phyloP scores from a whole-genome alignment of 2,329 filamentous ascomycete species.

The Diaporthe ampelina region DNA sequence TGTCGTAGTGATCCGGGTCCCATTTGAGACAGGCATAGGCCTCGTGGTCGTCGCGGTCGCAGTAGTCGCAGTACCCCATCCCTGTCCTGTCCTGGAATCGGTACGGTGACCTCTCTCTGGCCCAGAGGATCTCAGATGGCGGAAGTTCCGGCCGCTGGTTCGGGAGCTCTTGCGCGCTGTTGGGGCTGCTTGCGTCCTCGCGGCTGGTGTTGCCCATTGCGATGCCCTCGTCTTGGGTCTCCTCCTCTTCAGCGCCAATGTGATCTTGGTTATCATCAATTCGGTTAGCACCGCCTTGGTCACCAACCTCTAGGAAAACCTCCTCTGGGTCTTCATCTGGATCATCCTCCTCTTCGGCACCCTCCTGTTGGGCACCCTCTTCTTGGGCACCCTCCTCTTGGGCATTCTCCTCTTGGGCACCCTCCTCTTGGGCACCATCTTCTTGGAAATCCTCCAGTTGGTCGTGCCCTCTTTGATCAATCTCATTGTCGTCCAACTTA shows the following conservation, averaged over 20 bases:
- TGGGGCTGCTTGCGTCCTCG: not conserved
- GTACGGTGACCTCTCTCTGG: not conserved
- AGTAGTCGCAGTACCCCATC: conserved; percentile 33
- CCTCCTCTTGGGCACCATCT: no score
- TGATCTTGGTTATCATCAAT: not conserved
- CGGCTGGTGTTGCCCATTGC: not conserved
- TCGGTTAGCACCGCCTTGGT: no score
- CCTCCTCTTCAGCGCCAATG: not conserved
- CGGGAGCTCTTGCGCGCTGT: no score
- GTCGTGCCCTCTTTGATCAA: no score
- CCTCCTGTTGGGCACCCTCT: no score
- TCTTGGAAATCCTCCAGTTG: no score
- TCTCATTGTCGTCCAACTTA: not conserved
- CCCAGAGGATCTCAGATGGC: not conserved
- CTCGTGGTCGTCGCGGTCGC: conserved; percentile 31
- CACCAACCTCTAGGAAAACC: no score
- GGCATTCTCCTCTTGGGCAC: no score
- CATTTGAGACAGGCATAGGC: conserved; percentile 26
- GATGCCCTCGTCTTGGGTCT: not conserved
- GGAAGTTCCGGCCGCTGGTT: not conserved
- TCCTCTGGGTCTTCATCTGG: no score
- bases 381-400: no score
- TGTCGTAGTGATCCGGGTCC: conserved; percentile 28
- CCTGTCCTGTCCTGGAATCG: conserved; percentile 26
- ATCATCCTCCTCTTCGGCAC: no score